Evolutionary conservation across 140 eudicot species (phyloP).

Genomic region (Ambrosia hybrid): DNA sequence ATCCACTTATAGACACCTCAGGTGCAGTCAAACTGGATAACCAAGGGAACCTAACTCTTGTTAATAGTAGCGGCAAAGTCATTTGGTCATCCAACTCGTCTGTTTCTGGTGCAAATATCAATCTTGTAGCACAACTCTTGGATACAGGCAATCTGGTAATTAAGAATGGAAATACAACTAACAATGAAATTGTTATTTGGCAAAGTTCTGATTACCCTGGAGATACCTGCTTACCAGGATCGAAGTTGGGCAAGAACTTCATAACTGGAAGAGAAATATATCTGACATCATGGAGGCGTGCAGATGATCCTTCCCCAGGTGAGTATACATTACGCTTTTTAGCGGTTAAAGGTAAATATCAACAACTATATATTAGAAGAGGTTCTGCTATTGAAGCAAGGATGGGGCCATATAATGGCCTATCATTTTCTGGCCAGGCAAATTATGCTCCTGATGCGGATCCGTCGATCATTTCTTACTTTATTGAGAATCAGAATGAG

Average conservation of each 20-base stretch:
- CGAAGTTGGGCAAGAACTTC: slow-evolving; percentile 26
- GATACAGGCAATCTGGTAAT: slow-evolving; percentile 13
- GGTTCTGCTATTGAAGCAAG: slow-evolving; percentile 5
- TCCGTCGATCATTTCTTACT: too few relatives aligned
- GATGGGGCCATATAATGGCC: slow-evolving; percentile 22
- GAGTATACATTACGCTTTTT: slow-evolving; percentile 4
- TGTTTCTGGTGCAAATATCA: not conserved
- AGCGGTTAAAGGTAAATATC: slow-evolving; percentile 17
- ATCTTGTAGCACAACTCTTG: slow-evolving; percentile 22
- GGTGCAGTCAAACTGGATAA: not conserved
- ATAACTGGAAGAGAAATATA: slow-evolving; percentile 16
- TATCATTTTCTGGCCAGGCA: not conserved
- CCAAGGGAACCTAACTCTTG: slow-evolving; percentile 5
- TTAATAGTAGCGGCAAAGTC: not conserved
- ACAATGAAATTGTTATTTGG: not conserved
- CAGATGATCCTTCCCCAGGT: slow-evolving; percentile 19
- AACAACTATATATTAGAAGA: slow-evolving; percentile 1
- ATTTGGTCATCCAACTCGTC: slow-evolving; percentile 22
- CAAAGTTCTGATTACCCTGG: slow-evolving; percentile 5
- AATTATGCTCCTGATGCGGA: not conserved
- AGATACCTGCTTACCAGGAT: slow-evolving; percentile 8
- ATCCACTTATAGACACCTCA: slow-evolving; percentile 14
- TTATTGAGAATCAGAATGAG: slow-evolving; percentile 5
- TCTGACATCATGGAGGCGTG: slow-evolving; percentile 28
- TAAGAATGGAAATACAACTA: not conserved